Conservation (phyloP, 1,284 basidiomycete genomes). For the Porodaedalea pini region DNA sequence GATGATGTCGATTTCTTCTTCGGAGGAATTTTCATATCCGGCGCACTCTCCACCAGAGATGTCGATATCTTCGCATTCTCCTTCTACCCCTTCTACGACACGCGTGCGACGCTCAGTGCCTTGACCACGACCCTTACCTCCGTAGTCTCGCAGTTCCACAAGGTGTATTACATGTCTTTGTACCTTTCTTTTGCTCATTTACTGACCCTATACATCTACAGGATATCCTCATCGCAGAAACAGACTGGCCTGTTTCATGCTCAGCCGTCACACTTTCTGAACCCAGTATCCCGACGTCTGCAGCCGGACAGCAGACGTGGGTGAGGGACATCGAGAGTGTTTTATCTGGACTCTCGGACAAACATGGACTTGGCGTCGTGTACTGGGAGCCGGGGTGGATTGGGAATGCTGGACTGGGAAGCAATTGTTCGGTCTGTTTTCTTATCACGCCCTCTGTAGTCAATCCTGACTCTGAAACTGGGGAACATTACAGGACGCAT, state of each 20-base stretch:
- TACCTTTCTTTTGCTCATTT: neutral
- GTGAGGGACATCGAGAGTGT: constrained; percentile 47
- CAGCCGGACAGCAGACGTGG: constrained; percentile 54
- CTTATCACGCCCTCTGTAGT: neutral
- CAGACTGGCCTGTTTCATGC: constrained; percentile 59
- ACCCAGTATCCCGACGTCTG: constrained; percentile 45
- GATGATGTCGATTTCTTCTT: constrained; percentile 47
- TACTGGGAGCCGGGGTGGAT: constrained; percentile 69
- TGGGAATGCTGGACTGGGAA: constrained; percentile 54
- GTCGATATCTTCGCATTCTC: constrained; percentile 62
- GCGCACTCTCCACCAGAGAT: constrained; percentile 46
- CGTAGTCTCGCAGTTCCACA: constrained; percentile 46
- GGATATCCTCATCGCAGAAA: constrained; percentile 60
- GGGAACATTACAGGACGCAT: constrained; percentile 34
- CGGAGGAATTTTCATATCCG: constrained; percentile 49
- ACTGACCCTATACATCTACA: constrained; percentile 22
- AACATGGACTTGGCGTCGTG: constrained; percentile 44
- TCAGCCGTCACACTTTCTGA: constrained; percentile 46
- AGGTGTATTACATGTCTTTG: constrained; percentile 33
- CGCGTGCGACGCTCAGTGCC: constrained; percentile 48
- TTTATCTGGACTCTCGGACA: constrained; percentile 42
- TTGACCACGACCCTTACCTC: constrained; percentile 49
- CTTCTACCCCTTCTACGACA: constrained; percentile 62
- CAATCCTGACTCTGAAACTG: neutral
- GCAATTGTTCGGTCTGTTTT: constrained; percentile 47